These are phyloP conservation scores for Hordeum pubiflorum DNA, from an alignment of 202 grass and related monocot species.

Conservation along the genomic window DNA sequence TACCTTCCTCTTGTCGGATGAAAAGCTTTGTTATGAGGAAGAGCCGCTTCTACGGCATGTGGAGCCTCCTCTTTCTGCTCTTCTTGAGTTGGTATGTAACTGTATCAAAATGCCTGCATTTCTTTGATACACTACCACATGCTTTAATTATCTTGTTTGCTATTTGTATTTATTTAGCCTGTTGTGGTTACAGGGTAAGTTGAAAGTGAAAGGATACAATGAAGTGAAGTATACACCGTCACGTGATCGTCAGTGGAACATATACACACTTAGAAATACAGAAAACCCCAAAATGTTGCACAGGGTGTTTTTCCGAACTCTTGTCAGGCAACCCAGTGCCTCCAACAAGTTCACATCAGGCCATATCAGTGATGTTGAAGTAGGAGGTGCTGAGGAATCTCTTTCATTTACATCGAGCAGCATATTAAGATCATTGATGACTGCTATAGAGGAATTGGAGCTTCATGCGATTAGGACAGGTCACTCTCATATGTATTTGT, in stretches of 20 bases:
- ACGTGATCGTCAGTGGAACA: conserved; percentile 77
- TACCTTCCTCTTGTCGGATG: conserved; percentile 55
- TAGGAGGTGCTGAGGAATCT: conserved; percentile 31
- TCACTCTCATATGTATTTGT: conserved; percentile 72
- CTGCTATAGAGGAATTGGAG: conserved; percentile 73
- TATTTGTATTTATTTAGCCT: conserved; percentile 15
- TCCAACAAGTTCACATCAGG: conserved; percentile 38
- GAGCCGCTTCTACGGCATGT: conserved; percentile 60
- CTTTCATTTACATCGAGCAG: conserved; percentile 55
- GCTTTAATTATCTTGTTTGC: conserved; percentile 1
- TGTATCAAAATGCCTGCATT: background rate
- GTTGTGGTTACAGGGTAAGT: conserved; percentile 49
- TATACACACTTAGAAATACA: conserved; percentile 60
- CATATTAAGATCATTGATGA: conserved; percentile 59
- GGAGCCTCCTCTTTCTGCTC: conserved; percentile 66
- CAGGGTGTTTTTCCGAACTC: conserved; percentile 69
- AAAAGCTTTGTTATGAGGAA: conserved; percentile 58
- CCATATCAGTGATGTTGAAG: conserved; percentile 29
- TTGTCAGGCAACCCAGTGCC: conserved; percentile 57
- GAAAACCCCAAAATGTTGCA: conserved; percentile 62
- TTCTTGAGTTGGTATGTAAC: conserved; percentile 59
- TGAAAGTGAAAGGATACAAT: conserved; percentile 68
- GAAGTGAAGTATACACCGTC: conserved; percentile 71
- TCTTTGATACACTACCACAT: conserved; percentile 20
- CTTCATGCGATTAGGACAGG: conserved; percentile 65